These are phyloP conservation scores for Rickenella mellea DNA, from an alignment of 768 basidiomycete genomes.

Conservation along the genomic window DNA sequence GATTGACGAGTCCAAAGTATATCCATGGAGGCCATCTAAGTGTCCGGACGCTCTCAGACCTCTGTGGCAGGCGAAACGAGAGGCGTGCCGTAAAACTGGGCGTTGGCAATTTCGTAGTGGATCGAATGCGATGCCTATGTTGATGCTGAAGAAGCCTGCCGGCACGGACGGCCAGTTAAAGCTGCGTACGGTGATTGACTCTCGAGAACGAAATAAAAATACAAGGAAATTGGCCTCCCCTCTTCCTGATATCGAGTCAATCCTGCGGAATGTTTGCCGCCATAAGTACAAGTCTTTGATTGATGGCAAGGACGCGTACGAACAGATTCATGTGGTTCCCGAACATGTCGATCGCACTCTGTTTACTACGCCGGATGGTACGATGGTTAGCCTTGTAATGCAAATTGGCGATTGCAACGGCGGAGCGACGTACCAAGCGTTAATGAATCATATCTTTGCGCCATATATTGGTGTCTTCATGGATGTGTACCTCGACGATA, in stretches of 20 bases:
- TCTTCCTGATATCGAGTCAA: constrained; percentile 19
- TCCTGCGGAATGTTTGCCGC: constrained; percentile 13
- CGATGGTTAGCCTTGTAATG: constrained; percentile 31
- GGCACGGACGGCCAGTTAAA: constrained; percentile 9
- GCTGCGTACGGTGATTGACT: constrained; percentile 17
- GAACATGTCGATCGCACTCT: constrained; percentile 17
- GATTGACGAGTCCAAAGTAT: constrained; percentile 20
- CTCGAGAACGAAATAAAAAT: constrained; percentile 21
- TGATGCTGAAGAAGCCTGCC: constrained; percentile 22
- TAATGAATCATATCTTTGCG: constrained; percentile 32
- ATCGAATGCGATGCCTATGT: constrained; percentile 21
- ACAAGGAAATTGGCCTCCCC: constrained; percentile 18
- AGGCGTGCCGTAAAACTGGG: constrained; percentile 19
- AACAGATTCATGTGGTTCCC: constrained; percentile 18
- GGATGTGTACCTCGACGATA: constrained; percentile 26
- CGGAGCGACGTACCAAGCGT: constrained; percentile 29
- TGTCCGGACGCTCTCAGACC: constrained; percentile 25
- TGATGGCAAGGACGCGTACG: constrained; percentile 22
- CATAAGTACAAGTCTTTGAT: constrained; percentile 15
- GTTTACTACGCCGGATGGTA: constrained; percentile 31
- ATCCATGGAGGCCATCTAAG: constrained; percentile 23
- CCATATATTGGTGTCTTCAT: constrained; percentile 21
- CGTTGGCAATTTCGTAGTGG: constrained; percentile 20
- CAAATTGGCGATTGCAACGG: constrained; percentile 24
- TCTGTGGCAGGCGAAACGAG: constrained; percentile 18